Base-by-base conservation (phyloP, 2,329 filamentous ascomycete genomes). In the Aureobasidium zeae region DNA sequence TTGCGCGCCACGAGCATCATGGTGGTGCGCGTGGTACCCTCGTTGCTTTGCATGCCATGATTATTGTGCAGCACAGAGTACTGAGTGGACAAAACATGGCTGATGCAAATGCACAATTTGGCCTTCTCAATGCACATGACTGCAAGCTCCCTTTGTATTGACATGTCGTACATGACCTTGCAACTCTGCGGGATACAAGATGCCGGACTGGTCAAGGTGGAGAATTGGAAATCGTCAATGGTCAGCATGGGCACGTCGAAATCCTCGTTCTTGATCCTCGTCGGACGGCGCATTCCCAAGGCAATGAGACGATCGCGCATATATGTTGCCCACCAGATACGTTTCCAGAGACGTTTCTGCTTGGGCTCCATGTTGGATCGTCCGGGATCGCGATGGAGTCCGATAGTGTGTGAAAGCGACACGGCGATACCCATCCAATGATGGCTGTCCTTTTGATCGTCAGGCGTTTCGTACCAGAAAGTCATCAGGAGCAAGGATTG, bases 351-450 rank as follows among this genome's bases (percentile, higher is more conserved):
- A 56, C 79, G 85, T 58, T 87, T 83, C 56, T 84, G 82, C 42
- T 76, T 72, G 3, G 68, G 63, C 28, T 83, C 74, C 75, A 94
- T 86, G 53, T 76, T 80, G 7, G 84, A 86, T 46, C 80, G 82
- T 21, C 75, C 75, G 2, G 87, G 86, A 55, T 94, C 85, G 50
- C 88, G 83, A 63, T 96, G 87, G 13, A 95, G 72, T 5, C 89
- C 88, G 51, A 95, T 94, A 10, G 88, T 94, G 62, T 94, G 86
- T 41, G 87, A 88, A 34, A 95, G 70, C 10, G 88, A 94, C 48
- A 94, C 85, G 30, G 88, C 89, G 26, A 95, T 86, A 13, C 89
- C 89, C 85, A 95, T 94, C 89, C 88, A 95, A 60, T 95, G 88
- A 85, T 89, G 95, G 33, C 88, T 95, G 61, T 95, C 89, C 63